Evolutionary conservation across 768 basidiomycete genomes (phyloP).

Genomic region (Tulasnella calospora): DNA sequence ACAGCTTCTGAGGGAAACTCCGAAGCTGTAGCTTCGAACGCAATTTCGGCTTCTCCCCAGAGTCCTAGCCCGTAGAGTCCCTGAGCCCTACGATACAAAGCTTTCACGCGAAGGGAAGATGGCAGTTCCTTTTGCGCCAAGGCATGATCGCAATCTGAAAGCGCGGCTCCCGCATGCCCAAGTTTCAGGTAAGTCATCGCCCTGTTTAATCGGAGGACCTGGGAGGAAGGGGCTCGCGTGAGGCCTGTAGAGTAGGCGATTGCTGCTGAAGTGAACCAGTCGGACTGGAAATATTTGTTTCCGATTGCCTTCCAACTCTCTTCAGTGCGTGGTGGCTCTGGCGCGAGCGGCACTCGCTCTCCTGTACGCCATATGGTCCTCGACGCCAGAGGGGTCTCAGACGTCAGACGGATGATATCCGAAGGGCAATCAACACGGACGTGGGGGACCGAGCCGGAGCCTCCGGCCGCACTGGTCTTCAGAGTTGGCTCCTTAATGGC

Average conservation of each 20-base stretch:
- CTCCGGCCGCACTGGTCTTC: neutral
- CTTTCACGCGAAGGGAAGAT: conserved; percentile 30
- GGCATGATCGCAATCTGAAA: conserved; percentile 32
- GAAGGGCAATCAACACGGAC: conserved; percentile 29
- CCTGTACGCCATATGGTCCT: conserved; percentile 19
- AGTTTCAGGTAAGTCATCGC: conserved; percentile 33
- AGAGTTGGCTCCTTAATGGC: conserved; percentile 30
- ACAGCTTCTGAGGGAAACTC: conserved; percentile 23
- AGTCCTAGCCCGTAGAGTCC: conserved; percentile 32
- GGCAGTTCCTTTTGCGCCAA: conserved; percentile 1
- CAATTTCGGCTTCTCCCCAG: conserved; percentile 28
- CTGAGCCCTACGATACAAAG: conserved; percentile 30
- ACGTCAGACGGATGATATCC: conserved; percentile 23
- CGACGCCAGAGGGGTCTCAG: neutral
- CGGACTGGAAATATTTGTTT: conserved; percentile 20
- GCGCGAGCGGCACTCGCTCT: neutral
- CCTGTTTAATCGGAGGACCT: conserved; percentile 34
- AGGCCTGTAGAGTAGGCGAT: conserved; percentile 32
- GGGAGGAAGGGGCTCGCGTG: conserved; percentile 27
- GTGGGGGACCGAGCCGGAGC: neutral
- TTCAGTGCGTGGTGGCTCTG: neutral
- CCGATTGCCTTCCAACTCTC: conserved; percentile 25
- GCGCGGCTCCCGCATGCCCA: conserved; percentile 32
- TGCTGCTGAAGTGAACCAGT: conserved; percentile 24
- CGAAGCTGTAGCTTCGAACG: conserved; percentile 4